These are phyloP conservation scores for Hypomontagnella submonticulosa DNA, from an alignment of 495 filamentous ascomycete species.

Conservation along the genomic window DNA sequence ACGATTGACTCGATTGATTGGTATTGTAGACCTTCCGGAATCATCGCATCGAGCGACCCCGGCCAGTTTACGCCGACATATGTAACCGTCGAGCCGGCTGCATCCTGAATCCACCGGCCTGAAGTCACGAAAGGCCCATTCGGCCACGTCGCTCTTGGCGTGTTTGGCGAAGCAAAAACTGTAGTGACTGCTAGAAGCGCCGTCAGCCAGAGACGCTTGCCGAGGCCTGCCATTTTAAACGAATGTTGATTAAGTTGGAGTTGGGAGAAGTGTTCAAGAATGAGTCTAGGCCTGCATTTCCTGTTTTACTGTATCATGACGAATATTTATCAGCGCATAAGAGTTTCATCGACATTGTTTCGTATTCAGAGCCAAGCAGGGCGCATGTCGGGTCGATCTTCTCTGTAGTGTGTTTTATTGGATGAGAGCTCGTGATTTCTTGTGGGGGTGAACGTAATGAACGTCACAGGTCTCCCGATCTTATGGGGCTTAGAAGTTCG, in stretches of 20 bases:
- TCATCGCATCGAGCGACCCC: slow-evolving; percentile 63
- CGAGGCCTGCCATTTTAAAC: slow-evolving; percentile 24
- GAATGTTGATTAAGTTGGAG: slow-evolving; percentile 20
- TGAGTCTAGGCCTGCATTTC: background rate
- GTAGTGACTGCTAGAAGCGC: slow-evolving; percentile 14
- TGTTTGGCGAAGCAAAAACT: slow-evolving; percentile 22
- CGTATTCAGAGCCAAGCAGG: slow-evolving; percentile 33
- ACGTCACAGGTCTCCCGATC: slow-evolving; percentile 19
- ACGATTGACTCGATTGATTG: slow-evolving; percentile 62
- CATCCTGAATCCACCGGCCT: slow-evolving; percentile 63
- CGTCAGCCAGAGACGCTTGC: slow-evolving; percentile 21
- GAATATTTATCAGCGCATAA: slow-evolving; percentile 31
- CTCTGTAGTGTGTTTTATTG: slow-evolving; percentile 21
- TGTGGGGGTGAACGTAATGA: slow-evolving; percentile 22
- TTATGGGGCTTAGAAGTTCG: slow-evolving; percentile 7
- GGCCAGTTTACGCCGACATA: slow-evolving; percentile 69
- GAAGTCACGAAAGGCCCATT: slow-evolving; percentile 51
- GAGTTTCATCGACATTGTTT: slow-evolving; percentile 26
- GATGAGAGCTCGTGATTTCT: slow-evolving; percentile 16
- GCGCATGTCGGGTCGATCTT: slow-evolving; percentile 27
- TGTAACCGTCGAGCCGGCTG: slow-evolving; percentile 56
- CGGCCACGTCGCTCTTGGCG: slow-evolving; percentile 45
- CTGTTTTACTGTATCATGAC: slow-evolving; percentile 17
- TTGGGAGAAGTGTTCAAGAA: slow-evolving; percentile 21
- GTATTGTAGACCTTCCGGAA: slow-evolving; percentile 70